Evolutionary conservation across 306 rosid species (phyloP).

Genomic region (Corylus americana): DNA sequence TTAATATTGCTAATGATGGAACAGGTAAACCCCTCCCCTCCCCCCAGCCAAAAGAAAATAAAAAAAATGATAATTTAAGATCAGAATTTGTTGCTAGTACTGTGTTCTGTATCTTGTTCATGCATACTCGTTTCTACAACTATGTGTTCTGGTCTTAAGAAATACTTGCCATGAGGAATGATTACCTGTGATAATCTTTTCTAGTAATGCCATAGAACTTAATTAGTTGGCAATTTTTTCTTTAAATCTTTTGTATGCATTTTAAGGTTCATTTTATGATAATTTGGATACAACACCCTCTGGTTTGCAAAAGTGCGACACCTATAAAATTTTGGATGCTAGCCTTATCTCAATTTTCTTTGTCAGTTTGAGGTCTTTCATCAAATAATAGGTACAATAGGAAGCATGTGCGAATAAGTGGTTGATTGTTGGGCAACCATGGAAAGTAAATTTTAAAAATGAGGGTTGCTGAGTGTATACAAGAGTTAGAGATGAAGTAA

Average conservation of each 20-base stretch:
- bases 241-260: not conserved
- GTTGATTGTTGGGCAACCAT: not conserved
- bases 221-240: not conserved
- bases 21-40: conserved; percentile 56
- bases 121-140: not conserved
- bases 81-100: not conserved
- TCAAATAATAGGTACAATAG: not conserved
- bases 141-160: not conserved
- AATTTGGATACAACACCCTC: not conserved
- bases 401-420: not conserved
- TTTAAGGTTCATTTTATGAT: not conserved
- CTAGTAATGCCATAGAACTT: not conserved
- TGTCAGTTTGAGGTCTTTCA: not conserved
- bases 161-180: not conserved
- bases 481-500: not conserved
- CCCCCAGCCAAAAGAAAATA: not conserved
- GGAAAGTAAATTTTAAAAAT: not conserved
- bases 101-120: not conserved
- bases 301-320: not conserved
- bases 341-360: not conserved
- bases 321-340: not conserved
- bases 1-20: conserved; percentile 96
- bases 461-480: not conserved
- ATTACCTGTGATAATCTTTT: not conserved
- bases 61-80: conserved; percentile 12